Conservation (phyloP, 805 yeast species). For the Candida sonorensis region DNA sequence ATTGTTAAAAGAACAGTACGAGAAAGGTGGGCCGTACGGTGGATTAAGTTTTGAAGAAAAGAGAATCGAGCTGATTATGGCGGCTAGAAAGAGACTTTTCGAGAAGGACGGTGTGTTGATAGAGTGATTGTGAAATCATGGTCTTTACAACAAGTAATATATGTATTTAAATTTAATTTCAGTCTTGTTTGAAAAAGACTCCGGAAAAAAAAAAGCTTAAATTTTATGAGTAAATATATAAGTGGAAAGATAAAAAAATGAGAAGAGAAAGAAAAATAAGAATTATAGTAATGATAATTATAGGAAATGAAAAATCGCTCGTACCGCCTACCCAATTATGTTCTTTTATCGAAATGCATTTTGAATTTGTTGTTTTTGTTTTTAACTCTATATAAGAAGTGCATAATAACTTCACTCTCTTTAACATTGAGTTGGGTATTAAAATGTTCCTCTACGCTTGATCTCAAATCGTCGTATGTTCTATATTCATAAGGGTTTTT, state of each 20-base stretch:
- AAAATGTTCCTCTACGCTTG: slow-evolving; percentile 49
- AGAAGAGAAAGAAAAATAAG: too few species aligned
- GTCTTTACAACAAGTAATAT: too few species aligned
- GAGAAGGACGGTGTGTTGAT: slow-evolving; percentile 18
- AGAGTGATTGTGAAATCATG: too few species aligned
- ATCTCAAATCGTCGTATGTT: slow-evolving; percentile 21
- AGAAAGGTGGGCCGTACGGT: slow-evolving; percentile 25
- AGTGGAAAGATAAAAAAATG: too few species aligned
- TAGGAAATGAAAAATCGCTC: too few species aligned
- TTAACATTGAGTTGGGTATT: slow-evolving; percentile 43
- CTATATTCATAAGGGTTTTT: slow-evolving; percentile 26
- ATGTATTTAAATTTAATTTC: too few species aligned
- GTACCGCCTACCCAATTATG: too few species aligned
- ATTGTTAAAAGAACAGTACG: too few species aligned
- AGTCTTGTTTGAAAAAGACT: too few species aligned
- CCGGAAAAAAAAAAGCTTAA: too few species aligned
- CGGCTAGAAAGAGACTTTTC: slow-evolving; percentile 52
- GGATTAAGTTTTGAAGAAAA: slow-evolving; percentile 42
- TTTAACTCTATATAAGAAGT: slow-evolving; percentile 78
- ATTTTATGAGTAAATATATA: neutral
- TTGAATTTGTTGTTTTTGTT: slow-evolving; percentile 44
- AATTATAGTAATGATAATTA: too few species aligned
- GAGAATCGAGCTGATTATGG: slow-evolving; percentile 50
- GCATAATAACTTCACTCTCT: slow-evolving; percentile 83
- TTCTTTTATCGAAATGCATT: slow-evolving; percentile 30